Evolutionary conservation across 225 moss, liverwort and hornwort species (phyloP).

Genomic region (Marchantia paleacea): DNA sequence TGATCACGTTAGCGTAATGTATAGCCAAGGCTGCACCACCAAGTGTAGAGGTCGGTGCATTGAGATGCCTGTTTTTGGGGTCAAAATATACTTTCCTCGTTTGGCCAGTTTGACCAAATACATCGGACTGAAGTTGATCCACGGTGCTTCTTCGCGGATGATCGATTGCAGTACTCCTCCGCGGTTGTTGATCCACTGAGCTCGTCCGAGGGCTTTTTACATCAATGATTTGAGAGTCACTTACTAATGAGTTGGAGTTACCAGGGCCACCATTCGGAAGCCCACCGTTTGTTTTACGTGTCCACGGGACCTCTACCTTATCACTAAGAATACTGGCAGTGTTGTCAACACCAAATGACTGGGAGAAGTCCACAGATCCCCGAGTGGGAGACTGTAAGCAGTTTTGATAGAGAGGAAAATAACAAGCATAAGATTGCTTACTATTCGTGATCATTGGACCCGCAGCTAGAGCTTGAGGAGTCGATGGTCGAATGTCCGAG

Average conservation of each 20-base stretch:
- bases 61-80: conserved; percentile 87
- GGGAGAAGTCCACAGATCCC: conserved; percentile 36
- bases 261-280: not conserved
- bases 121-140: conserved; percentile 21
- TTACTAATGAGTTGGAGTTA: not conserved
- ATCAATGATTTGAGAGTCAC: not conserved
- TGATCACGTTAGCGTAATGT: conserved; percentile 92
- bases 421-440: conserved; percentile 58
- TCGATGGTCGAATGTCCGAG: conserved; percentile 52
- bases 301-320: conserved; percentile 14
- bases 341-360: conserved; percentile 13
- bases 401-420: conserved; percentile 53
- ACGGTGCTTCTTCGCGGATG: conserved; percentile 2
- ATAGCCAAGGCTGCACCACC: conserved; percentile 93
- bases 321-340: conserved; percentile 8
- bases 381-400: conserved; percentile 30
- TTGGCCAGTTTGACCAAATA: conserved; percentile 55
- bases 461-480: conserved; percentile 46
- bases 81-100: conserved; percentile 69
- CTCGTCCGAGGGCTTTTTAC: not conserved
- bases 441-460: conserved; percentile 52
- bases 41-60: conserved; percentile 80
- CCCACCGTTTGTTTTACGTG: not conserved
- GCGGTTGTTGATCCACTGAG: conserved; percentile 2
- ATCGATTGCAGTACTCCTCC: not conserved